A percentile compares a stretch with the other conserved stretches of the same genome.
Evolutionary conservation across 495 filamentous ascomycete genomes (phyloP).

Genomic region (Penicillium goetzii): DNA sequence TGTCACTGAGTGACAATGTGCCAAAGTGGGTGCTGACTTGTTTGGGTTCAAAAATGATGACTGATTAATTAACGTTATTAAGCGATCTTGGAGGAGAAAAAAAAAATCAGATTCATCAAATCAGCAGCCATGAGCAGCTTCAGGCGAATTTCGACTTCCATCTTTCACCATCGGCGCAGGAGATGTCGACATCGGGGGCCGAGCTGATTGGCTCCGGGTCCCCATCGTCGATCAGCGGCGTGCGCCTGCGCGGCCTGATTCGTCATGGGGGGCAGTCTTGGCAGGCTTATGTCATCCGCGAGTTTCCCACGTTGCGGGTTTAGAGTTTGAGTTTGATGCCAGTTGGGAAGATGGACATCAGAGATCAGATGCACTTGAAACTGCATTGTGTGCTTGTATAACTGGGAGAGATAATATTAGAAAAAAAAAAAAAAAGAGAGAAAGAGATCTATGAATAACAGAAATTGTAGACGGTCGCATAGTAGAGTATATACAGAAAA

Average conservation of each 20-base stretch:
- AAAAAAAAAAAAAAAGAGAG: too few relatives aligned
- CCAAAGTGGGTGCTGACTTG: too few relatives aligned
- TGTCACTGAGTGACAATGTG: neutral
- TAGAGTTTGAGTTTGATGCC: neutral
- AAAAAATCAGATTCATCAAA: neutral
- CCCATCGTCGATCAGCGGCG: conserved; percentile 20
- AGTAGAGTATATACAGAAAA: too few relatives aligned
- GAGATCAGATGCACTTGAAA: neutral
- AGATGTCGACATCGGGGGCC: conserved; percentile 25
- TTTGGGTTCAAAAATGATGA: too few relatives aligned
- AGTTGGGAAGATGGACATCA: neutral
- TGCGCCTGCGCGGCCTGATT: conserved; percentile 26
- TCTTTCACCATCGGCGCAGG: conserved; percentile 24
- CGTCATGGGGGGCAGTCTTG: conserved; percentile 22
- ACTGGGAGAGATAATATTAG: too few relatives aligned
- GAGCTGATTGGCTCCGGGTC: conserved; percentile 17
- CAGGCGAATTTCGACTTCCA: conserved; percentile 1
- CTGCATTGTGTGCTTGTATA: too few relatives aligned
- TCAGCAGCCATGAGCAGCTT: neutral
- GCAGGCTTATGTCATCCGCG: conserved; percentile 19
- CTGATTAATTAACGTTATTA: neutral
- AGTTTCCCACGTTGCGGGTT: neutral
- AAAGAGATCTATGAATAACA: too few relatives aligned
- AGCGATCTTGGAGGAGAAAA: neutral
- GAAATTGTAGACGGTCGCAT: too few relatives aligned